Evolutionary conservation across 306 rosid genomes (phyloP).

Genomic region (Gleditsia sinensis): DNA sequence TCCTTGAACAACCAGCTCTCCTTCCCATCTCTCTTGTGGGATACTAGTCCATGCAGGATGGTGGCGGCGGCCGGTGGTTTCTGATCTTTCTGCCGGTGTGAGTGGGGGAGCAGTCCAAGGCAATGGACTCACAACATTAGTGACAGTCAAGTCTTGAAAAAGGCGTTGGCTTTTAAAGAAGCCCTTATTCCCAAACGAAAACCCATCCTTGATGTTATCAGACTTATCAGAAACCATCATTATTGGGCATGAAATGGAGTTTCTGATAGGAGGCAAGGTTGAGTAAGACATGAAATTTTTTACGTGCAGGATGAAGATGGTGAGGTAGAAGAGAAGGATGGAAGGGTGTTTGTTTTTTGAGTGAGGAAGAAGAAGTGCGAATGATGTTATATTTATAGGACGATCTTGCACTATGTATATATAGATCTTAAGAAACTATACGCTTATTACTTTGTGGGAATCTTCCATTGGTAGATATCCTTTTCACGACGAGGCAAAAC

Average conservation of each 20-base stretch:
- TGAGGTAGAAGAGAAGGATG: not conserved
- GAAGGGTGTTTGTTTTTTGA: not conserved
- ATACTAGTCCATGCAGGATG: conserved; percentile 98
- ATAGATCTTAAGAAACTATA: conserved; percentile 21
- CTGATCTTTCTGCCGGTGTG: not conserved
- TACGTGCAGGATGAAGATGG: not conserved
- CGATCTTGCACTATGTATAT: too few relatives aligned
- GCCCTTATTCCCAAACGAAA: conserved; percentile 29
- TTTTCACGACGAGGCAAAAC: conserved; percentile 37
- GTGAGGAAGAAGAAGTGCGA: conserved; percentile 29
- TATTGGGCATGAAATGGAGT: conserved; percentile 32
- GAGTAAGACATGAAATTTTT: conserved; percentile 47
- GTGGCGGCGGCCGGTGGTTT: conserved; percentile 22
- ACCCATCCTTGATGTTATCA: not conserved
- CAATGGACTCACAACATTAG: conserved; percentile 55
- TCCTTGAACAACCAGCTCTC: conserved; percentile 78
- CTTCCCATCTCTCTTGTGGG: conserved; percentile 87
- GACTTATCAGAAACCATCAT: conserved; percentile 29
- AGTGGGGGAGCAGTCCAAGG: conserved; percentile 28
- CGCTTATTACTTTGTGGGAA: conserved; percentile 43
- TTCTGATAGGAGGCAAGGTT: conserved; percentile 33
- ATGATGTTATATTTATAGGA: conserved; percentile 37
- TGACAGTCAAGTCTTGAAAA: conserved; percentile 36
- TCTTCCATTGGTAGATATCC: conserved; percentile 57
- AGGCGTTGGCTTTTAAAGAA: conserved; percentile 9